Evolutionary conservation across 106 monocot genomes (phyloP).

Genomic region (Narthecium ossifragum): DNA sequence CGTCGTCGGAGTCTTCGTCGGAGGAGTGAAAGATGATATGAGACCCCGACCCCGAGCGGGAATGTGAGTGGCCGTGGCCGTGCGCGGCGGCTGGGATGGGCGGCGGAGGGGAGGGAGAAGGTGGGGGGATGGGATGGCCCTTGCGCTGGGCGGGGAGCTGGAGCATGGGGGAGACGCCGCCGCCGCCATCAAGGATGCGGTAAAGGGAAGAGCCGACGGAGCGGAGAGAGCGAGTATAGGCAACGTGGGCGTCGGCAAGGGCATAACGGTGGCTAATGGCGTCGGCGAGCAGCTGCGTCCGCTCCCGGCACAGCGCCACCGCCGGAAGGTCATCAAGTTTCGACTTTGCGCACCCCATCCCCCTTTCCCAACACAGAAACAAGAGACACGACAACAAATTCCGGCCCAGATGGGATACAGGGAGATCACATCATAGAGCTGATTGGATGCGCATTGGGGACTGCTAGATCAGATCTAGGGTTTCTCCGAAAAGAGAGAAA

Average conservation of each 20-base stretch:
- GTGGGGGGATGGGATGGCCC: conserved; percentile 34
- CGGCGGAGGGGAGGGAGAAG: conserved; percentile 8
- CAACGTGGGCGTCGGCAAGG: conserved; percentile 73
- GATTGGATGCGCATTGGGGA: background rate
- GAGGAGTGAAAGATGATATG: conserved; percentile 64
- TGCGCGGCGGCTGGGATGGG: background rate
- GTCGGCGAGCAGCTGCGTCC: conserved; percentile 39
- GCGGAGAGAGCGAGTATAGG: conserved; percentile 53
- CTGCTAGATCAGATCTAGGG: conserved; percentile 24
- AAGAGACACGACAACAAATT: background rate
- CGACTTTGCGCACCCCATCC: conserved; percentile 80
- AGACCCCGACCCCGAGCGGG: conserved; percentile 53
- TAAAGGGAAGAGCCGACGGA: conserved; percentile 49
- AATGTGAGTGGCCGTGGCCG: conserved; percentile 29
- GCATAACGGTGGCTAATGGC: conserved; percentile 72
- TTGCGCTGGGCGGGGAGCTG: conserved; percentile 62
- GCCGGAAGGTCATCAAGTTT: conserved; percentile 75
- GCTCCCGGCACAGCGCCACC: conserved; percentile 46
- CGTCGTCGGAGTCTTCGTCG: conserved; percentile 31
- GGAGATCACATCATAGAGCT: conserved; percentile 1
- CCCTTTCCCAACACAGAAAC: background rate
- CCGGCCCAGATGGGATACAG: background rate
- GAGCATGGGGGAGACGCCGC: conserved; percentile 32
- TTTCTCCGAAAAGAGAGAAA: background rate
- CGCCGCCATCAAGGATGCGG: conserved; percentile 29